Evolutionary conservation across 352 stramenopile genomes (phyloP).

Genomic region (Pythium dissotocum): DNA sequence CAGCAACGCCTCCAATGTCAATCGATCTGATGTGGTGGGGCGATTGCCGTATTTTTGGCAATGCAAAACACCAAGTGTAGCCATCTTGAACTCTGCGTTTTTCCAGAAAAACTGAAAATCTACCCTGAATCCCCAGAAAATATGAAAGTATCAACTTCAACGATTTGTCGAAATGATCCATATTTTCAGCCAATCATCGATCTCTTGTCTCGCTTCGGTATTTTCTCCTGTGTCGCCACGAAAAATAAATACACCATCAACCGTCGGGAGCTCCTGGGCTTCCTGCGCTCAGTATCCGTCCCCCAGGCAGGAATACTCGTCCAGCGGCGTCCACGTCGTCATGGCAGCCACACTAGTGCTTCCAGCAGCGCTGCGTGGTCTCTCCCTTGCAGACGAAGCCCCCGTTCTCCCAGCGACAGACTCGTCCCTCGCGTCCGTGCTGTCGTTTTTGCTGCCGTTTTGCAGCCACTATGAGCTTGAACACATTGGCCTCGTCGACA

Average conservation of each 20-base stretch:
- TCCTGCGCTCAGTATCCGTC: neutral
- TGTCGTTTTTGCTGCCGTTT: constrained; percentile 61
- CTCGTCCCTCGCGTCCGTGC: constrained; percentile 18
- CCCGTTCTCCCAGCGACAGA: neutral
- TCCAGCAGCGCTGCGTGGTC: neutral
- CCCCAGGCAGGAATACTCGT: neutral
- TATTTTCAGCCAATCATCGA: neutral
- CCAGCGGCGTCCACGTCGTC: neutral
- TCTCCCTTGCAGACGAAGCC: neutral
- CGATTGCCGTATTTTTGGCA: constrained; percentile 21
- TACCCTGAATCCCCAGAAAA: neutral
- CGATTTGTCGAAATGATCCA: constrained; percentile 6
- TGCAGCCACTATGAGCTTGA: constrained; percentile 47
- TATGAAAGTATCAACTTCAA: neutral
- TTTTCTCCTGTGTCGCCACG: neutral
- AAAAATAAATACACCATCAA: constrained; percentile 1
- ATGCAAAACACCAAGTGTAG: constrained; percentile 5
- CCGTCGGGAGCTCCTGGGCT: neutral
- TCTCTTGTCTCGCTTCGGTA: neutral
- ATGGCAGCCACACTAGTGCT: neutral
- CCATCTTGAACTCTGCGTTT: constrained; percentile 17
- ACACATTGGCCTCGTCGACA: constrained; percentile 45
- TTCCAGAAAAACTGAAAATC: neutral
- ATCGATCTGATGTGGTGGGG: neutral
- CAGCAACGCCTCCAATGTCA: neutral